Conservation (phyloP, 202 grass and related monocot species). For the Schoenoplectus triqueter region DNA sequence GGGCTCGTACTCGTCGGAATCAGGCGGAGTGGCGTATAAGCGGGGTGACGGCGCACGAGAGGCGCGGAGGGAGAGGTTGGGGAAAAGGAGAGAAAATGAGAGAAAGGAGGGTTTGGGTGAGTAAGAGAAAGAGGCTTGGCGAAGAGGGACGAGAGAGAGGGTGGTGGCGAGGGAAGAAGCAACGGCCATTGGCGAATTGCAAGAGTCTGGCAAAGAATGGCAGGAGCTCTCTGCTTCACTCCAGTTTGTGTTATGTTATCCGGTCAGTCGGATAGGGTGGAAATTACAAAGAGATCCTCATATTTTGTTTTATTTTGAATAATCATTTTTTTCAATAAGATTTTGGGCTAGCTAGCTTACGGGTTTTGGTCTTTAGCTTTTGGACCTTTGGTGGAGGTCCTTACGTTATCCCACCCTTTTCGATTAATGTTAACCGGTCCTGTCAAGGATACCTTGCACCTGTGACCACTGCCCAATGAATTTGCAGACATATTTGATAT, state of each 20-base stretch:
- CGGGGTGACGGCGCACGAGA: slow-evolving; percentile 37
- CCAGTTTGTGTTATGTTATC: slow-evolving; percentile 7
- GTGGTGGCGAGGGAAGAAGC: slow-evolving; percentile 60
- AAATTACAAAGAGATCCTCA: no score
- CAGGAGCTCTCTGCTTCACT: not conserved
- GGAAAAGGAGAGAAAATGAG: slow-evolving; percentile 43
- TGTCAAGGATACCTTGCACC: no score
- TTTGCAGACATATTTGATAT: no score
- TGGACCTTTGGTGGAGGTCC: no score
- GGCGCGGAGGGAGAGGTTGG: slow-evolving; percentile 41
- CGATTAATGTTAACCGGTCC: no score
- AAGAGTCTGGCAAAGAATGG: not conserved
- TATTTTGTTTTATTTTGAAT: no score
- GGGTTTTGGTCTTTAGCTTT: no score
- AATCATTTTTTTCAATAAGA: no score
- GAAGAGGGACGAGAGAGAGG: slow-evolving; percentile 52
- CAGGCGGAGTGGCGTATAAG: slow-evolving; percentile 36
- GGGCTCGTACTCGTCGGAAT: slow-evolving; percentile 42
- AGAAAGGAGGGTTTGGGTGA: slow-evolving; percentile 42
- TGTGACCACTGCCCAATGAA: no score
- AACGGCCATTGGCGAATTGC: slow-evolving; percentile 39
- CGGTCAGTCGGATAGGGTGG: no score
- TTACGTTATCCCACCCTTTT: no score
- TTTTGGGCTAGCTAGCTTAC: no score
- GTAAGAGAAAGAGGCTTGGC: slow-evolving; percentile 34